phyloP scores from a whole-genome alignment of 345 rosid species.

The Camelina laxa region DNA sequence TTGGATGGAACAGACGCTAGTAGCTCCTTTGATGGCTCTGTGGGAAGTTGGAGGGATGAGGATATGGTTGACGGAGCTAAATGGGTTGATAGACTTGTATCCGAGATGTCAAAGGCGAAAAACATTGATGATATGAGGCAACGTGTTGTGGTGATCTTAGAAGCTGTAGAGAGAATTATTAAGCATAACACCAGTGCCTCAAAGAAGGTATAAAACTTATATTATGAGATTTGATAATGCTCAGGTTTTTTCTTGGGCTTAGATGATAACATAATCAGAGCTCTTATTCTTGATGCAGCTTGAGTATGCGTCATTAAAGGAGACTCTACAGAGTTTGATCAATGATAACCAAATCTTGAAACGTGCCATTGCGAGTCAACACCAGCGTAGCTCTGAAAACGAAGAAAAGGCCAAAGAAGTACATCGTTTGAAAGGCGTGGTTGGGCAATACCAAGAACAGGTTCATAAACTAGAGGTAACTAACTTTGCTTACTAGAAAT shows the following conservation, averaged over 20 bases:
- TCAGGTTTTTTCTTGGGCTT: background rate
- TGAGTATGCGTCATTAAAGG: slow-evolving; percentile 51
- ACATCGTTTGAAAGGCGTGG: slow-evolving; percentile 46
- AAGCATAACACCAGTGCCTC: slow-evolving; percentile 42
- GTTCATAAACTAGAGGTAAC: slow-evolving; percentile 55
- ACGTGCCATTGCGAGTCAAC: slow-evolving; percentile 54
- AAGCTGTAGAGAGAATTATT: slow-evolving; percentile 49
- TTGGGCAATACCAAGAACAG: slow-evolving; percentile 59
- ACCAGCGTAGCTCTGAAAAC: slow-evolving; percentile 52
- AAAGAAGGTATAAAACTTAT: slow-evolving; percentile 43
- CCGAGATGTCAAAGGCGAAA: slow-evolving; percentile 51
- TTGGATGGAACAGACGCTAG: background rate
- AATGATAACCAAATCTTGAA: slow-evolving; percentile 59
- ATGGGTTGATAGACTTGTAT: slow-evolving; percentile 61
- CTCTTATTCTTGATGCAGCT: slow-evolving; percentile 35
- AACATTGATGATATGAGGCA: slow-evolving; percentile 52
- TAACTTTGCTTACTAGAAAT: background rate
- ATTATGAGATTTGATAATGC: background rate
- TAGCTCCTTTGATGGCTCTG: slow-evolving; percentile 29
- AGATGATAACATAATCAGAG: background rate
- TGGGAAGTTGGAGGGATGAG: slow-evolving; percentile 23
- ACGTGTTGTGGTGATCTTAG: slow-evolving; percentile 51
- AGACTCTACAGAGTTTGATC: slow-evolving; percentile 49
- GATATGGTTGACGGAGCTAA: slow-evolving; percentile 41
- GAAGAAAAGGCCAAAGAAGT: slow-evolving; percentile 54